Base-by-base conservation (phyloP, 257 asterid genomes). In the Coffea eugenioides region DNA sequence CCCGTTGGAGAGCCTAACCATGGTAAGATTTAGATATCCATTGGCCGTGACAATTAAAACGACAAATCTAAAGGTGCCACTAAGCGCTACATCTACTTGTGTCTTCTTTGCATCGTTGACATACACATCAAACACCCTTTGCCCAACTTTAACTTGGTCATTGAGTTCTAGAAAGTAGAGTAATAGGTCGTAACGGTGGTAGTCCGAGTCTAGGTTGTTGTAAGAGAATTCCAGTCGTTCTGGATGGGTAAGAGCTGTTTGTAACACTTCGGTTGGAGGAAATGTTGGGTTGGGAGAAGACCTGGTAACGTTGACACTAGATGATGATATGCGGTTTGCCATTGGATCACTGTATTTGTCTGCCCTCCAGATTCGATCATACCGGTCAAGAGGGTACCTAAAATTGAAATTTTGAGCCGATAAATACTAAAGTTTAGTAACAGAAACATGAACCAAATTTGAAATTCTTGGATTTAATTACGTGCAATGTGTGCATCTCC, bases 161-260 rank as follows among this genome's bases (percentile, higher is more conserved):
- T 80, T 75, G 78, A 86, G 87, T 83, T 90, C 94, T 23, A 90
- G 77, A 81, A 87, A 87, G 87, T 90, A 82, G 82, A 90, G 91
- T 84, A 84, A 77, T 85, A 90, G 79, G 39, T 61, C 70, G 70
- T 89, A 90, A 9, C 80, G 57, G 23, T 69, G 45, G 79, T 79
- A 23, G 67, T 82, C 84, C 3, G 66, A 56, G 62, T 86, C 91
- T 59, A 90, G 89, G 79, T 85, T 79, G 36, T 79, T 49, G 72
- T 88, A 82, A 54, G 68, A 48, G 74, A 87, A 87, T 62, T 87
- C 87, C 83, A 89, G 77, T 64, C 85, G 75, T 67, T 87, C 90
- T 46, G 87, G 90, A 81, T 90, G 91, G 54, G 83, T 85, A 66
- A 87, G 75, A 27, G 94, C 89, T 77, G 92, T 89, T 82, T 65